These are phyloP conservation scores for Nannochloris sp. DNA, from an alignment of 139 green algal genomes.

Conservation along the genomic window DNA sequence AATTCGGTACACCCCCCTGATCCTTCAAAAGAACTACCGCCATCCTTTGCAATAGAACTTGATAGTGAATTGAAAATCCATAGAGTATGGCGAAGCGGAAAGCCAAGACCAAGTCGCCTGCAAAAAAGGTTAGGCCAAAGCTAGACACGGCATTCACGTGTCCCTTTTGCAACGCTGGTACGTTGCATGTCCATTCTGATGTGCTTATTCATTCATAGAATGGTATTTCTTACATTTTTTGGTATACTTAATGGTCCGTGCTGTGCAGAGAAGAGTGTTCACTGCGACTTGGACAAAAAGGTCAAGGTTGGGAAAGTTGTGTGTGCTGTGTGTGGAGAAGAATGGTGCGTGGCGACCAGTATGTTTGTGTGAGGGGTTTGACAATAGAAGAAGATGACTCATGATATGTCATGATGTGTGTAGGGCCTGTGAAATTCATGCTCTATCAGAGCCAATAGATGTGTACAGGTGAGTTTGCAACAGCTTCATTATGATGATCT, in stretches of 20 bases:
- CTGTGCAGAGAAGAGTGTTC: constrained; percentile 36
- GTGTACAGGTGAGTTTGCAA: constrained; percentile 34
- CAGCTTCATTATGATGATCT: too few relatives aligned
- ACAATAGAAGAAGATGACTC: too few relatives aligned
- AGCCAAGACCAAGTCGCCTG: constrained; percentile 37
- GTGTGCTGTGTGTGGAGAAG: constrained; percentile 24
- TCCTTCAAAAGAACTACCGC: background rate
- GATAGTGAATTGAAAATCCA: constrained; percentile 2
- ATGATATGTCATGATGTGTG: background rate
- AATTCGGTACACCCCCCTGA: too few relatives aligned
- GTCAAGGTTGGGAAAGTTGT: constrained; percentile 20
- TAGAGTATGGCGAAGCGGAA: constrained; percentile 58
- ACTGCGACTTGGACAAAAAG: constrained; percentile 41
- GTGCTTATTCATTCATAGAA: too few relatives aligned
- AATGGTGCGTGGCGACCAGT: background rate
- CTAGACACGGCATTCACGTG: constrained; percentile 49
- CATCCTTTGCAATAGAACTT: background rate
- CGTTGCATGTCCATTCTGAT: background rate
- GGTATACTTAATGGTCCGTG: too few relatives aligned
- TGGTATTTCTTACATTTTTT: too few relatives aligned
- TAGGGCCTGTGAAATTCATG: constrained; percentile 30
- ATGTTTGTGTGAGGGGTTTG: too few relatives aligned
- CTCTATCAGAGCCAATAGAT: constrained; percentile 42
- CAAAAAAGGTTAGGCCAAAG: constrained; percentile 54
- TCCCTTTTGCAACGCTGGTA: constrained; percentile 59